Evolutionary conservation across 495 filamentous ascomycete genomes (phyloP), one percentile per base, ranked within the genome.

Genomic region (Aspergillus coremiiformis): DNA sequence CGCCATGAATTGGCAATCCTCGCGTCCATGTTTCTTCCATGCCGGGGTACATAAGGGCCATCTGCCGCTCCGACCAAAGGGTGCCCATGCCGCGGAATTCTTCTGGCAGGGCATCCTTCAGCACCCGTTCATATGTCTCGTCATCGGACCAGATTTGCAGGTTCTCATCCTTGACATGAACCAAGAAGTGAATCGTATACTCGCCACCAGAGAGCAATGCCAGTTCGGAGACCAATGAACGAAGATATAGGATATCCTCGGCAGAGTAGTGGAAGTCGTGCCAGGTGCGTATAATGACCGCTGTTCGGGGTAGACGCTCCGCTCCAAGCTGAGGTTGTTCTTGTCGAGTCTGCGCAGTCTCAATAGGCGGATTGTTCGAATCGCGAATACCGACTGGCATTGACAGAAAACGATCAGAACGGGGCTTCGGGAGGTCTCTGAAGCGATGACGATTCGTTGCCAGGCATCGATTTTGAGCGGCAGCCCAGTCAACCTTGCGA

Each of bases 61-160:
- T 96, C 69, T 96, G 90, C 7, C 82, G 79, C 66, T 94, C 89
- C 10, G 88, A 87, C 93, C 93, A 98, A 3, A 98, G 79, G 0
- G 86, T 89, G 15, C 84, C 85, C 67, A 98, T 85, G 7, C 89
- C 91, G 17, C 77, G 81, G 70, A 98, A 97, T 57, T 98, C 93
- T 32, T 77, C 75, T 0, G 93, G 93, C 23, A 96, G 77, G 0
- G 84, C 78, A 9, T 85, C 79, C 12, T 79, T 71, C 30, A 98
- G 82, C 14, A 83, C 76, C 14, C 75, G 71, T 35, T 84, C 68
- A 62, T 86, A 84, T 15, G 73, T 78, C 29, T 78, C 70, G 35
- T 84, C 76, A 52, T 85, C 81, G 0, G 81, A 67, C 83, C 83
- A 86, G 47, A 86, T 85, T 45, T 76, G 82, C 26, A 78, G 58